A percentile compares a stretch with the other conserved stretches of the same genome.
Evolutionary conservation across 192 early-diverging fungal species (phyloP).

Genomic region (Dissophora ornata): DNA sequence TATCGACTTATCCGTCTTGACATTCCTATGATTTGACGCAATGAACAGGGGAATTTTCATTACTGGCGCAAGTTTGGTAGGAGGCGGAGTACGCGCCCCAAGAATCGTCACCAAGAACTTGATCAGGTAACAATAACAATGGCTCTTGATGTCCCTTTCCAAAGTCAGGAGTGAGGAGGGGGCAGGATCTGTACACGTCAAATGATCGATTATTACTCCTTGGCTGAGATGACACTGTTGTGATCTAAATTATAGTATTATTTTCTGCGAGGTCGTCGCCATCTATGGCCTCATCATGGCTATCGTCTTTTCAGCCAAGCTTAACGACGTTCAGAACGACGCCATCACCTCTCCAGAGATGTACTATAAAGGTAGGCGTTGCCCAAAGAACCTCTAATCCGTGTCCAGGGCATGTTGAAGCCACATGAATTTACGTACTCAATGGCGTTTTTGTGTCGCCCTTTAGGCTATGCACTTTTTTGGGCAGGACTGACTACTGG

Average conservation of each 20-base stretch:
- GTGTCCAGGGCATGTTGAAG: too few species aligned
- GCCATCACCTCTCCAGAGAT: conserved; percentile 64
- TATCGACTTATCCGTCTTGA: too few species aligned
- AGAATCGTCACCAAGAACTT: conserved; percentile 97
- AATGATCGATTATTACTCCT: neutral
- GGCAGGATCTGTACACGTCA: too few species aligned
- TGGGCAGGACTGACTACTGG: conserved; percentile 98
- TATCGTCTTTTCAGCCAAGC: conserved; percentile 93
- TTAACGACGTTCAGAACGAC: conserved; percentile 65
- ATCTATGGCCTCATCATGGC: conserved; percentile 99
- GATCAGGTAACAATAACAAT: too few species aligned
- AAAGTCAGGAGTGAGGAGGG: too few species aligned
- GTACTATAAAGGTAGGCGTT: conserved; percentile 82
- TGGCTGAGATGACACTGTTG: neutral
- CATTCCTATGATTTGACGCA: too few species aligned
- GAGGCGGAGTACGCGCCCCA: conserved; percentile 89
- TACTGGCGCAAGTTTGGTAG: conserved; percentile 89
- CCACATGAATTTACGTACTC: too few species aligned
- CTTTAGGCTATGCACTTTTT: conserved; percentile 92
- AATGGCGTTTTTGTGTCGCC: too few species aligned
- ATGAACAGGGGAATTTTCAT: conserved; percentile 99
- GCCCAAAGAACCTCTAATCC: too few species aligned
- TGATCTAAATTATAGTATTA: conserved; percentile 71
- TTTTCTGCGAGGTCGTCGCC: conserved; percentile 99
- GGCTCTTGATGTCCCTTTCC: too few species aligned